Evolutionary conservation across 2,329 filamentous ascomycete genomes (phyloP).

Genomic region (Botryotinia convoluta): DNA sequence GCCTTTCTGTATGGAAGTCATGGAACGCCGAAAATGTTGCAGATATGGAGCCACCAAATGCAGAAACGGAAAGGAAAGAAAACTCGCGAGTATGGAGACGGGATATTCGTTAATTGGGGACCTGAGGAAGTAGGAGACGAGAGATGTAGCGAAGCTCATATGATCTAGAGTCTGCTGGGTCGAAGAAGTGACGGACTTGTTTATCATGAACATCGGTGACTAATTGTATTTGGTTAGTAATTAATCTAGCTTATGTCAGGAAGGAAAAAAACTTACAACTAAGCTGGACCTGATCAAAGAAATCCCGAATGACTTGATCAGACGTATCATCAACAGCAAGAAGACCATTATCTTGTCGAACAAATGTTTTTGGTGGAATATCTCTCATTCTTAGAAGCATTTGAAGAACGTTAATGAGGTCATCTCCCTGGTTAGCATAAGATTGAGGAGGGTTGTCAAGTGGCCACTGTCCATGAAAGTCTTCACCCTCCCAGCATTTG

Average conservation of each 20-base stretch:
- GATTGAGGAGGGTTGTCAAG: constrained; percentile 55
- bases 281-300: constrained; percentile 56
- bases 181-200: constrained; percentile 34
- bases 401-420: constrained; percentile 56
- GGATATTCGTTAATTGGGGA: neutral
- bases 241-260: neutral
- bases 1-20: neutral
- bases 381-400: constrained; percentile 62
- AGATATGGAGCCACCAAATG: constrained; percentile 2
- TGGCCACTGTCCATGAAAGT: constrained; percentile 53
- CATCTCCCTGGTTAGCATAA: constrained; percentile 58
- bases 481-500: constrained; percentile 64
- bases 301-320: constrained; percentile 46
- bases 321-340: constrained; percentile 32
- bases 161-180: constrained; percentile 45
- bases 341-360: constrained; percentile 46
- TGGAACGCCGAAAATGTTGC: constrained; percentile 13
- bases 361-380: constrained; percentile 53
- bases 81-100: neutral
- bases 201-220: constrained; percentile 36
- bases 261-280: constrained; percentile 49
- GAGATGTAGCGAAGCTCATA: constrained; percentile 52
- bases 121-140: constrained; percentile 43
- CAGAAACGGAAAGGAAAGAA: constrained; percentile 9
- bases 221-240: constrained; percentile 24